These are phyloP conservation scores for Thelonectria olida DNA, from an alignment of 2,329 filamentous ascomycete species.

Conservation along the genomic window DNA sequence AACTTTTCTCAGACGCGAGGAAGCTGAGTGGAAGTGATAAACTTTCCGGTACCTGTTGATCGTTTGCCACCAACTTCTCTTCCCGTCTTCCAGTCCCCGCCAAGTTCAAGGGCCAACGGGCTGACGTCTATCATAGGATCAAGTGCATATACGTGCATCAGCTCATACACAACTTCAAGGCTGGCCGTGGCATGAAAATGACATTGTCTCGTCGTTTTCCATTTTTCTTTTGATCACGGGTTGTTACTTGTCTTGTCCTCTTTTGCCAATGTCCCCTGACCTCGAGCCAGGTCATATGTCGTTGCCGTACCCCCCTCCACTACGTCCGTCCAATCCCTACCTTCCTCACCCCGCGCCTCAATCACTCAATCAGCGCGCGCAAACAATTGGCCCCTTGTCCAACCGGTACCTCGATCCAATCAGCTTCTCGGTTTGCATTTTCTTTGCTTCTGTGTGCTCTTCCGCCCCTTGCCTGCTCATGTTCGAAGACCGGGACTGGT, in stretches of 20 bases:
- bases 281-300: conserved; percentile 1
- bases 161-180: conserved; percentile 1
- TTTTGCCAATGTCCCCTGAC: conserved; percentile 6
- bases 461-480: background rate
- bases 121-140: background rate
- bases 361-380: conserved; percentile 17
- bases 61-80: background rate
- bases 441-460: background rate
- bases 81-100: background rate
- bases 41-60: conserved; percentile 16
- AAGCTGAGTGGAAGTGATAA: background rate
- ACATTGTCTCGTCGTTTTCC: background rate
- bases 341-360: conserved; percentile 15
- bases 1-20: no score
- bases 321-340: conserved; percentile 15
- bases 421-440: background rate
- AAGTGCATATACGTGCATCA: background rate
- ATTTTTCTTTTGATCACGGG: conserved; percentile 1
- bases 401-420: background rate
- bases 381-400: background rate
- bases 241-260: background rate
- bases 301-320: conserved; percentile 4
- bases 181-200: background rate
- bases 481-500: conserved; percentile 10
- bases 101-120: no score